A percentile compares a stretch with the other conserved stretches of the same genome.
phyloP scores from a whole-genome alignment of 202 grass and related monocot genomes.

The Schoenoplectus tabernaemontani region DNA sequence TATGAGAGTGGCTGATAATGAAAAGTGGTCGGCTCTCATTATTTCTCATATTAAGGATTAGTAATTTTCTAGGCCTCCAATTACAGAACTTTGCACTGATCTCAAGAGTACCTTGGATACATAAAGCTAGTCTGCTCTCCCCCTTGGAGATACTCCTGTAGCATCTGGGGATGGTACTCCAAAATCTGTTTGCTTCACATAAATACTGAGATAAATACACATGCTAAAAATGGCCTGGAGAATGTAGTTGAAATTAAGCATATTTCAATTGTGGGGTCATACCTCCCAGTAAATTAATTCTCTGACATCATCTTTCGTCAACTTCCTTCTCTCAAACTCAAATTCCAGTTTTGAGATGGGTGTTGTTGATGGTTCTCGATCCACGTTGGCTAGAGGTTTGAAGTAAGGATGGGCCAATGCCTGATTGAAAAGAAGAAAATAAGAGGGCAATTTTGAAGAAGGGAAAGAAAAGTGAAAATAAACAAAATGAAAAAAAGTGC shows the following conservation, averaged over 20 bases:
- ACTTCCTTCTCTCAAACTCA: constrained; percentile 88
- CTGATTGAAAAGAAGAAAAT: constrained; percentile 31
- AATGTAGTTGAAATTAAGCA: constrained; percentile 33
- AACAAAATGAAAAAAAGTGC: background rate
- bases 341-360: constrained; percentile 98
- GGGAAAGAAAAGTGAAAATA: background rate
- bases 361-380: constrained; percentile 68
- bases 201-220: constrained; percentile 22
- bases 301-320: constrained; percentile 96
- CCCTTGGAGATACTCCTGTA: constrained; percentile 81
- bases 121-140: constrained; percentile 96
- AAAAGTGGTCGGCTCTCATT: background rate
- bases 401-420: constrained; percentile 95
- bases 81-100: background rate
- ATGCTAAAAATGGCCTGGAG: background rate
- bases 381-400: constrained; percentile 56
- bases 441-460: background rate
- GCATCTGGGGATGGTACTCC: constrained; percentile 98
- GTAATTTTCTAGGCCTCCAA: background rate
- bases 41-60: background rate
- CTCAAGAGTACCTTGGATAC: constrained; percentile 65
- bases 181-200: constrained; percentile 75
- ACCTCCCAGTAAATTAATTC: constrained; percentile 94
- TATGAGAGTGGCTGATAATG: background rate
- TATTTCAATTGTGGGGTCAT: constrained; percentile 20